Evolutionary conservation across 176 grass and related monocot species (phyloP), one percentile per base, ranked within the genome.

Genomic region (Thinopyrum elongatum): DNA sequence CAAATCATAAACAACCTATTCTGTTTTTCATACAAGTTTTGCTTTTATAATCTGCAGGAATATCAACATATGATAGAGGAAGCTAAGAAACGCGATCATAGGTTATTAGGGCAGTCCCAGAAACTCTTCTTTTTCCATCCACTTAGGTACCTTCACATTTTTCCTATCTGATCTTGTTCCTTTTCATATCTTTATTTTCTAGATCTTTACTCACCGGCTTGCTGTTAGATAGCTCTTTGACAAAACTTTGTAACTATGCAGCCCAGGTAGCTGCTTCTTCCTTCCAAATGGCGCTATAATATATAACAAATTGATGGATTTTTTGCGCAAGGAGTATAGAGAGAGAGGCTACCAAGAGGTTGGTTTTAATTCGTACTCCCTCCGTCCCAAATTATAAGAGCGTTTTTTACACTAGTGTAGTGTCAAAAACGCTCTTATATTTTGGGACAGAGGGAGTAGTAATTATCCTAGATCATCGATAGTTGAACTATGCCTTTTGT

Each of bases 71-170:
- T 86, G 51, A 70, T 99, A 85, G 97, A 96, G 85, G 97, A 99
- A 83, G 97, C 97, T 66, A 99, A 99, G 85, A 99, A 99, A 89
- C 92, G 92, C 14, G 97, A 99, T 85, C 97, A 99, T 83, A 99
- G 97, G 66, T 38, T 94, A 72, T 65, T 99, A 30, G 97, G 97
- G 81, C 90, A 86, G 82, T 77, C 90, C 38, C 97, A 99, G 58
- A 94, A 99, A 31, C 97, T 99, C 88, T 99, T 99, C 94, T 99
- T 99, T 90, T 99, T 99, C 90, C 93, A 99, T 94, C 94, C 65
- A 61, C 97, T 99, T 80, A 99, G 97, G 97, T 98, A 89, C 12
- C 34, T 53, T 89, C 6, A 3, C 44, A 10, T 57, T 78, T 61
- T 78, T 61, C 19, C 73, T 47, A 72, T 85, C 74, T 88, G 80